Evolutionary conservation across 768 basidiomycete genomes (phyloP), one percentile per base, ranked within the genome.

Genomic region (Leccinum obscurum): DNA sequence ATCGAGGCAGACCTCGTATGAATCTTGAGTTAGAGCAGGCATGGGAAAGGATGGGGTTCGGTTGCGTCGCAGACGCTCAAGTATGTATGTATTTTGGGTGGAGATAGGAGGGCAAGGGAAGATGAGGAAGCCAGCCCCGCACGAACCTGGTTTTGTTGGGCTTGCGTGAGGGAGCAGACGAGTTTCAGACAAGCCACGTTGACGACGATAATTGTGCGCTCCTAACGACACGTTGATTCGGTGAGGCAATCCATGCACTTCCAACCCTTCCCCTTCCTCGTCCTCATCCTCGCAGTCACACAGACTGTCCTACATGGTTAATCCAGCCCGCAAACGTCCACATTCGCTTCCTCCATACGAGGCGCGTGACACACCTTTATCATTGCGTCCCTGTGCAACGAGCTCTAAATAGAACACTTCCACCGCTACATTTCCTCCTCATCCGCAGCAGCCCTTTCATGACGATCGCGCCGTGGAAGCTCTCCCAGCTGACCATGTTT

Each of bases 1-100:
- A 70, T 86, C 85, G 70, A 89, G 83, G 57, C 84, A 77, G 69
- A 89, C 80, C 67, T 88, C 87, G 75, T 86, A 88, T 20, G 72
- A 62, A 61, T 68, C 71, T 71, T 86, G 80, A 14, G 84, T 77
- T 65, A 79, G 75, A 30, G 80, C 81, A 60, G 88, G 88, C 88
- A 89, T 89, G 65, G 64, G 60, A 56, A 58, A 61, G 57, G 59
- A 46, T 49, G 46, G 46, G 22, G 53, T 54, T 30, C 28, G 53
- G 44, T 24, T 54, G 53, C 53, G 53, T 77, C 70, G 60, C 77
- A 68, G 77, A 79, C 75, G 66, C 69, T 68, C 69, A 55, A 53
- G 58, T 58, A 59, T 30, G 58, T 58, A 60, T 30, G 59, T n/a
- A 28, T 60, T 54, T 51, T 54, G 58, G 58, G 64, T 60, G 59